Evolutionary conservation across 2,329 filamentous ascomycete species (phyloP).

Genomic region (Paecilomyces sp.): DNA sequence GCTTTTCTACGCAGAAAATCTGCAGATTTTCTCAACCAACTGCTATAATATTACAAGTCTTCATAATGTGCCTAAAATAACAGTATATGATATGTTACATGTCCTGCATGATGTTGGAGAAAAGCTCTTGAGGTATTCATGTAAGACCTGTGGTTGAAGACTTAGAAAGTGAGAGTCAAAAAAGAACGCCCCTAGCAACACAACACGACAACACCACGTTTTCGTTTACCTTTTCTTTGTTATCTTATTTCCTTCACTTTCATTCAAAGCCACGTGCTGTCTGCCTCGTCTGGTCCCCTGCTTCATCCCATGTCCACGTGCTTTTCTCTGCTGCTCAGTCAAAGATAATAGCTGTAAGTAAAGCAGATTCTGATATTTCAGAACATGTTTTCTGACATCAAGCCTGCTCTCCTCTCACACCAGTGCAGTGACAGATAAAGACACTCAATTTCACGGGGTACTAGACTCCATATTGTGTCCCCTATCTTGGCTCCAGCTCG

Average conservation of each 20-base stretch:
- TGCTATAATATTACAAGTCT: too few species aligned
- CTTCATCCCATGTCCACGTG: neutral
- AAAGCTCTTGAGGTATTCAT: neutral
- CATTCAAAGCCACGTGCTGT: neutral
- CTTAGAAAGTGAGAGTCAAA: neutral
- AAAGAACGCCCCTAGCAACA: neutral
- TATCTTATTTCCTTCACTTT: neutral
- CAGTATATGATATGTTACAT: neutral
- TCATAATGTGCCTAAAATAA: neutral
- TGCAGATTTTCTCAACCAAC: too few species aligned
- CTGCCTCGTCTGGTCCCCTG: neutral
- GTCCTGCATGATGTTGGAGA: neutral
- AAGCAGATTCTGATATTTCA: neutral
- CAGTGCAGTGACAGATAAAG: neutral
- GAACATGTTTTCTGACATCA: neutral
- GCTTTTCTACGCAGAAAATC: too few species aligned
- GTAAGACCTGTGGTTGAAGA: neutral
- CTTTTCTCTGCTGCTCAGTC: neutral
- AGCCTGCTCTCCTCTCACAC: neutral
- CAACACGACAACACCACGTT: neutral
- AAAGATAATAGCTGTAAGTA: neutral
- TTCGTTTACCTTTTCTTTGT: neutral
- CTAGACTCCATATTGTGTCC: neutral
- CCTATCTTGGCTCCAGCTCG: neutral
- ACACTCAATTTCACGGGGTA: neutral